Percentiles rank a stretch among this genome's conserved stretches.
Conservation (phyloP, 345 rosid species). For the Arabidopsis arenosa region DNA sequence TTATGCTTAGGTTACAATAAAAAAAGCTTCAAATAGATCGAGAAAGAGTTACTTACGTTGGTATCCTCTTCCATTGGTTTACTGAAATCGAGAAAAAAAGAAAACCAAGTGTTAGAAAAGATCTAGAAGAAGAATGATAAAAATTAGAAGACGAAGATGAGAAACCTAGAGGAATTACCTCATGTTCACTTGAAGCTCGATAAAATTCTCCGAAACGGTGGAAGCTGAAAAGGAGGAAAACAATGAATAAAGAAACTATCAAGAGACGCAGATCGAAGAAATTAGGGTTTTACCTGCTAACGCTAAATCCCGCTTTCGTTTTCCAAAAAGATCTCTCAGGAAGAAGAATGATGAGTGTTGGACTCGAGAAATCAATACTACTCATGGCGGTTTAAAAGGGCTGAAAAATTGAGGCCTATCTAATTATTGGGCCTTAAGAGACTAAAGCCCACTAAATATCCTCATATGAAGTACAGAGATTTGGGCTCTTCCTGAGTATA, state of each 20-base stretch:
- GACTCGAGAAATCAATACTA: background rate
- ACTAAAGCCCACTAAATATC: too few relatives aligned
- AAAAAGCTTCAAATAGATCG: constrained; percentile 5
- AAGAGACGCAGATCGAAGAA: constrained; percentile 31
- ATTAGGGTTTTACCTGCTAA: constrained; percentile 45
- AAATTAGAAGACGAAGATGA: constrained; percentile 17
- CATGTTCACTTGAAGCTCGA: constrained; percentile 45
- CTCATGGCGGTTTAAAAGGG: constrained; percentile 3
- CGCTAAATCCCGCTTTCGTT: constrained; percentile 29
- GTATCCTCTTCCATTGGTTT: constrained; percentile 80
- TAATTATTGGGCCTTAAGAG: background rate
- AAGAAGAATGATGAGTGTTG: background rate
- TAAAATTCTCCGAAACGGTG: constrained; percentile 35
- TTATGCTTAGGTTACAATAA: background rate
- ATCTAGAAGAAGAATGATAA: background rate
- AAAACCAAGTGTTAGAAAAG: background rate
- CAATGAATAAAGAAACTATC: background rate
- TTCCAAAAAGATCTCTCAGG: constrained; percentile 31
- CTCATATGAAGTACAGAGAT: too few relatives aligned
- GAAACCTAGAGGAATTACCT: constrained; percentile 42
- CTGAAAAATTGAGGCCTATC: background rate
- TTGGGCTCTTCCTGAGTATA: too few relatives aligned
- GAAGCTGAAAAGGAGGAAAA: constrained; percentile 1
- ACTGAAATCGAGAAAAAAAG: constrained; percentile 46
- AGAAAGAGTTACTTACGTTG: constrained; percentile 45